Conservation (phyloP, 768 basidiomycete species). For the Suillus ampliporus region DNA sequence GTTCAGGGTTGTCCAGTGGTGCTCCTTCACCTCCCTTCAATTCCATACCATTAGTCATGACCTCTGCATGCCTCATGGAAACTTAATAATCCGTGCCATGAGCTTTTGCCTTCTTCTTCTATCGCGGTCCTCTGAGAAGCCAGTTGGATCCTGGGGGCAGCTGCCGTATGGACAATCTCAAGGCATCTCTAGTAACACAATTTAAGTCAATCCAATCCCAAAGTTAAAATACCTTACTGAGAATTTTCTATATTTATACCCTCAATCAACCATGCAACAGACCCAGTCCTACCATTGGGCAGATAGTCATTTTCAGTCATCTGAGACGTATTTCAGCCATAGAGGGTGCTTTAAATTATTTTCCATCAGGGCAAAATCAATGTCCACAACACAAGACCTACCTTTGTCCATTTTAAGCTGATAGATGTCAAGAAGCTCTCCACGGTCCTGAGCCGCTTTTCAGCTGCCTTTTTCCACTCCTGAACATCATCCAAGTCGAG, state of each 20-base stretch:
- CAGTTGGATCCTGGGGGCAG: constrained; percentile 8
- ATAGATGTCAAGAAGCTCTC: constrained; percentile 8
- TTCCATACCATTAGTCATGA: not conserved
- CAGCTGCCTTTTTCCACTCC: not conserved
- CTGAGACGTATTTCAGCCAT: constrained; percentile 8
- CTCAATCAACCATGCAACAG: constrained; percentile 9
- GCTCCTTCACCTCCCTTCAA: not conserved
- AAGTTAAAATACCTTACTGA: constrained; percentile 9
- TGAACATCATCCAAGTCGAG: not conserved
- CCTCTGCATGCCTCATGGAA: constrained; percentile 1
- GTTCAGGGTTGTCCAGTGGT: no score
- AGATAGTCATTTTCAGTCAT: not conserved
- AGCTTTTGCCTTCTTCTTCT: not conserved
- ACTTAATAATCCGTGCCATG: not conserved
- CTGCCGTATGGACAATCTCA: not conserved
- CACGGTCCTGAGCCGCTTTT: not conserved
- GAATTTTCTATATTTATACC: constrained; percentile 13
- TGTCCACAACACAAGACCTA: not conserved
- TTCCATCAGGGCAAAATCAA: not conserved
- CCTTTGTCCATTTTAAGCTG: constrained; percentile 10
- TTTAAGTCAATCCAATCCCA: not conserved
- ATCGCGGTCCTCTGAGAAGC: not conserved
- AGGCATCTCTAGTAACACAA: constrained; percentile 9
- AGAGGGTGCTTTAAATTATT: constrained; percentile 2
- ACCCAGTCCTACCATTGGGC: not conserved